Base-by-base conservation (phyloP, 768 basidiomycete species). In the Calocybe cyanea region DNA sequence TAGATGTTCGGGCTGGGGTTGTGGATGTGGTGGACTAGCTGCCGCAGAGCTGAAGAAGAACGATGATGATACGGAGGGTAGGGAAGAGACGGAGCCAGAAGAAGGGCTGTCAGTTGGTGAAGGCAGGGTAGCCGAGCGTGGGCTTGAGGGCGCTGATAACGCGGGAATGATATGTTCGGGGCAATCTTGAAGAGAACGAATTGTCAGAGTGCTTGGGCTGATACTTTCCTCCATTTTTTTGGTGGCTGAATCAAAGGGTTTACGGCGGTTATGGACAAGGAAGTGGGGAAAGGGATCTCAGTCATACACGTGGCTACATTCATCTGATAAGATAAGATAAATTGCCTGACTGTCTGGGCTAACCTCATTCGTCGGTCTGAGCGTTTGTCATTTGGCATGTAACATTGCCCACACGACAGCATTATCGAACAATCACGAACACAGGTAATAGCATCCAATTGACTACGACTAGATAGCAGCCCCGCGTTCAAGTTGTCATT, bases 1-100 rank as follows among this genome's bases (percentile, higher is more conserved):
- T 17, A n/a, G 37, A 50, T 64, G 63, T 45, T 74, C 72, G 17
- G 67, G 63, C 10, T 69, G 69, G 17, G 69, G 61, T 24, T 73
- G 72, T 0, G 69, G 64, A 38, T 77, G 81, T 0, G 76, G 79
- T 2, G 80, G 85, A 50, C 82, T 84, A 0, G 78, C 78, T 10
- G 82, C 82, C 0, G 77, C 81, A 8, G 85, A 87, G 24, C 83
- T 85, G 67, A 85, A 87, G 67, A 87, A 85, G 71, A 86, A 86
- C 0, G 83, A 84, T 1, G 83, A 85, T 14, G 80, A 76, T 10
- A 85, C 78, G 1, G 83, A 85, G 1, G 85, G 85, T 2, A 87
- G 68, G 4, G 85, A 87, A 1, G 85, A 87, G 32, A 80, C 65
- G 1, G 81, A 83, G 40, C 72, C 80, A 7, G 77, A 71, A 33